Conservation (phyloP, 768 basidiomycete genomes). For the Tricholomella constricta region DNA sequence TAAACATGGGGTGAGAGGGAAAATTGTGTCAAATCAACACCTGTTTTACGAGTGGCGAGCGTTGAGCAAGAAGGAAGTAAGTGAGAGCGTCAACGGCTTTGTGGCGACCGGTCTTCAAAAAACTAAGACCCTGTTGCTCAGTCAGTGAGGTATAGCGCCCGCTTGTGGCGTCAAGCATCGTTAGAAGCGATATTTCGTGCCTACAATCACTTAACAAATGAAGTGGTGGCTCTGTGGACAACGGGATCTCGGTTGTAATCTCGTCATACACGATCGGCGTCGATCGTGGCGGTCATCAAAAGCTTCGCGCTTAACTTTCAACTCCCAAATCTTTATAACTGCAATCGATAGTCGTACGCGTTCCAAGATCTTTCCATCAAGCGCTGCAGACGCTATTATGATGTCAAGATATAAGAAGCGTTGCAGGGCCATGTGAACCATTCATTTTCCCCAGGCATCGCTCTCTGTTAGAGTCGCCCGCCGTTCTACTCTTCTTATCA, state of each 20-base stretch:
- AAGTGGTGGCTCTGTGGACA: neutral
- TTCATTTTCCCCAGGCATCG: neutral
- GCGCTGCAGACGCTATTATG: neutral
- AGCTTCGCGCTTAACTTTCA: constrained; percentile 24
- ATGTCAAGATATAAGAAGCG: neutral
- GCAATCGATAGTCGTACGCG: neutral
- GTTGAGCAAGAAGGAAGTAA: too few relatives aligned
- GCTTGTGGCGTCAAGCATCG: constrained; percentile 6
- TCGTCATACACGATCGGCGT: constrained; percentile 18
- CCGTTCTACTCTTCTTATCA: too few relatives aligned
- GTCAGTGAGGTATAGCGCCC: constrained; percentile 9
- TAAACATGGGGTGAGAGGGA: too few relatives aligned
- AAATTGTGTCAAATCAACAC: too few relatives aligned
- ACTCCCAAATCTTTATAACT: neutral
- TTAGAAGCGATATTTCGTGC: constrained; percentile 14
- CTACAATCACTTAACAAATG: constrained; percentile 1
- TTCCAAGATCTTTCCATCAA: constrained; percentile 3
- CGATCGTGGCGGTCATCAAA: constrained; percentile 28
- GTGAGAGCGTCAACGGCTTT: neutral
- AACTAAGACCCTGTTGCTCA: neutral
- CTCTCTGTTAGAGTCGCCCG: neutral
- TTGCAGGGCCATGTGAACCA: neutral
- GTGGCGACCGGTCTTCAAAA: constrained; percentile 12
- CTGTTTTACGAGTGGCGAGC: too few relatives aligned
- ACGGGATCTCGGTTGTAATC: constrained; percentile 19